Evolutionary conservation across 2,329 filamentous ascomycete genomes (phyloP).

Genomic region (Fusarium subtropicale): DNA sequence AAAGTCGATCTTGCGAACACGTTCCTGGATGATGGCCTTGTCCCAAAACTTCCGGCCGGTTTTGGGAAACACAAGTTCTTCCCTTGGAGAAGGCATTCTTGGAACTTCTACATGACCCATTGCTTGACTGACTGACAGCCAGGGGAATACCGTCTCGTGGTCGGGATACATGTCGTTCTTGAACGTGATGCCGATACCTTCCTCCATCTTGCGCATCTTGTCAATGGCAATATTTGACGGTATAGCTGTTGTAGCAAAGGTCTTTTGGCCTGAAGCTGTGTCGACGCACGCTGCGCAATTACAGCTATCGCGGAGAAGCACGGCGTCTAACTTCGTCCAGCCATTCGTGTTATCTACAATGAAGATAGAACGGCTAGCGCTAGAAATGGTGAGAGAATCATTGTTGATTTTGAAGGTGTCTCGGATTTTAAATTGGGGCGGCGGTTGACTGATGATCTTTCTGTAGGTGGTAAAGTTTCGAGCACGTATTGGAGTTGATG

Average conservation of each 20-base stretch:
- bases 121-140: conserved; percentile 53
- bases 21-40: conserved; percentile 48
- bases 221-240: conserved; percentile 50
- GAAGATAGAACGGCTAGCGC: conserved; percentile 45
- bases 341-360: conserved; percentile 40
- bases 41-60: conserved; percentile 59
- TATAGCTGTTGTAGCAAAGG: conserved; percentile 59
- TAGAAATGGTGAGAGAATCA: conserved; percentile 43
- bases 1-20: conserved; percentile 73
- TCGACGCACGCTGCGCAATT: conserved; percentile 65
- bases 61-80: conserved; percentile 47
- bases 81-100: conserved; percentile 41
- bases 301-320: conserved; percentile 65
- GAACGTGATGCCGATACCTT: conserved; percentile 71
- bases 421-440: conserved; percentile 20
- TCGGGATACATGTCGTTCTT: conserved; percentile 55
- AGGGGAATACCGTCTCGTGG: conserved; percentile 52
- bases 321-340: conserved; percentile 44
- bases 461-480: background rate
- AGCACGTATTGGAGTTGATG: conserved; percentile 38
- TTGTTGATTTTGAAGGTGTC: conserved; percentile 15
- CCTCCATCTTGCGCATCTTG: conserved; percentile 47
- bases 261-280: conserved; percentile 69
- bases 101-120: conserved; percentile 43
- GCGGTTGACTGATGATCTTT: conserved; percentile 22